Base-by-base conservation (phyloP, 2,329 filamentous ascomycete genomes). In the Paramyrothecium sp. region DNA sequence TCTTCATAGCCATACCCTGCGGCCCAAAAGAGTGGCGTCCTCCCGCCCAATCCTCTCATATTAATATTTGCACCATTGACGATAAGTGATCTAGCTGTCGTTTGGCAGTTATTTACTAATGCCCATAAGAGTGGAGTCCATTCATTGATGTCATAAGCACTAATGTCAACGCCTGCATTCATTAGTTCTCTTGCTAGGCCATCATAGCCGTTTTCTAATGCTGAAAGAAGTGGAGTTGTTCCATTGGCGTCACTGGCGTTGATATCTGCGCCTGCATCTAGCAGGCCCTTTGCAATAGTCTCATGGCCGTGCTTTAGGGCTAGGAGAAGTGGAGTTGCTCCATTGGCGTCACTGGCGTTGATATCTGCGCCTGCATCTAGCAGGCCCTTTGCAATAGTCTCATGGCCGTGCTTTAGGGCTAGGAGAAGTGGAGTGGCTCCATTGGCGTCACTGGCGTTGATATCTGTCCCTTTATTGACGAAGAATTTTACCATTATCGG, bases 71-170 rank as follows among this genome's bases (percentile, higher is more conserved):
- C 55, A 3, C 50, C 52, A 2, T 46, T 47, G 3, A 53, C 47
- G 38, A 60, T 60, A 47, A 61, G 58, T 47, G 61, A 34, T 12
- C 34, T 34, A 26, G 63, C 38, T 53, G 64, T 52, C 17, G 57
- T 55, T 49, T 63, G 60, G 53, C 66, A 51, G 8, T 64, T 62
- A 38, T 60, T 56, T 56, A 63, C 54, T 46, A 55, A 58, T 19
- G 65, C 61, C 55, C 49, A 58, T 48, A 53, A 57, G 7, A 71
- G 56, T 23, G 68, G 54, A 13, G 57, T 63, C n/a, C 34, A 41
- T 21, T 54, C 20, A 13, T 4, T n/a, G 1, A 20, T 0, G 22
- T 62, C 59, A 1, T 2, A 20, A 8, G 48, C 26, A 13, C 57
- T 52, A 21, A 53, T 19, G 20, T 59, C 50, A 21, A 57, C 60